Evolutionary conservation across 257 asterid genomes (phyloP).

Genomic region (Jacaranda copaia): DNA sequence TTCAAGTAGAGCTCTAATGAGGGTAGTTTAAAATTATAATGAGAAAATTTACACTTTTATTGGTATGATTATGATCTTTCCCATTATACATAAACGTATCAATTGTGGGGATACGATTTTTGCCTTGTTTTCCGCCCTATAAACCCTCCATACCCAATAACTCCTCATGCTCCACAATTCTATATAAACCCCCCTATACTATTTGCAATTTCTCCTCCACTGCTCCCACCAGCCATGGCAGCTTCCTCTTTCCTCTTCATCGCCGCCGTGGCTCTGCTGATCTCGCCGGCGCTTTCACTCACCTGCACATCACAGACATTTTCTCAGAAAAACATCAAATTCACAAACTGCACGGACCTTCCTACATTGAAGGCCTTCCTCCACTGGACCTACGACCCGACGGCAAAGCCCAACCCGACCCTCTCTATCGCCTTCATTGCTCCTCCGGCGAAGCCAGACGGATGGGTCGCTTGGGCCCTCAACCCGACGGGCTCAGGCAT

Average conservation of each 20-base stretch:
- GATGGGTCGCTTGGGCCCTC: constrained; percentile 87
- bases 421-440: constrained; percentile 73
- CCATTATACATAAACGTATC: too few relatives aligned
- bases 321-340: constrained; percentile 30
- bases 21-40: too few relatives aligned
- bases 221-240: constrained; percentile 41
- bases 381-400: constrained; percentile 60
- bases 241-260: constrained; percentile 33
- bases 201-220: constrained; percentile 4
- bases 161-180: neutral
- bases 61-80: neutral
- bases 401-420: constrained; percentile 47
- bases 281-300: constrained; percentile 51
- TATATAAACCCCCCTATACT: constrained; percentile 32
- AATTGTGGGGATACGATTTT: neutral
- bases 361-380: constrained; percentile 56
- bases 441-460: constrained; percentile 58
- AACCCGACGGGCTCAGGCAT: constrained; percentile 67
- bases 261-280: constrained; percentile 45
- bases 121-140: neutral
- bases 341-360: constrained; percentile 61
- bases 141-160: neutral
- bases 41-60: neutral
- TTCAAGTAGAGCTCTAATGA: too few relatives aligned
- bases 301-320: constrained; percentile 54